These are phyloP conservation scores for Metschnikowia continentalis DNA, from an alignment of 805 yeast species.

Conservation along the genomic window DNA sequence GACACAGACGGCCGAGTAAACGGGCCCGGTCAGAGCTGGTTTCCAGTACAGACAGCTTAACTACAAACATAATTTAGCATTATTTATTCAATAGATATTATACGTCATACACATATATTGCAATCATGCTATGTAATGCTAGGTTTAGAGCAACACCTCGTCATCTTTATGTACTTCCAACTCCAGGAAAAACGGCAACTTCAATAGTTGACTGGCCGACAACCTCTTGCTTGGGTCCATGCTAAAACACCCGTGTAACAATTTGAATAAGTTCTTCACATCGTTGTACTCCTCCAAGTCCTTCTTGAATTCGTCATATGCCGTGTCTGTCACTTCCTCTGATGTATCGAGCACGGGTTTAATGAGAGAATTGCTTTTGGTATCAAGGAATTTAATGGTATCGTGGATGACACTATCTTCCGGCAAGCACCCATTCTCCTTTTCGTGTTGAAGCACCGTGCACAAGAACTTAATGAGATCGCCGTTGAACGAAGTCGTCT, in stretches of 20 bases:
- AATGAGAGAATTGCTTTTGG: conserved; percentile 31
- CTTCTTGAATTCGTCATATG: conserved; percentile 15
- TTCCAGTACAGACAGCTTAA: conserved; percentile 17
- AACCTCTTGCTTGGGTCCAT: conserved; percentile 55
- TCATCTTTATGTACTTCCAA: conserved; percentile 28
- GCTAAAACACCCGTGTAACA: conserved; percentile 54
- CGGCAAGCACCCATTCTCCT: conserved; percentile 58
- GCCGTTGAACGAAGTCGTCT: conserved; percentile 22
- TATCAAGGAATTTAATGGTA: conserved; percentile 48
- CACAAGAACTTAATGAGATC: conserved; percentile 30
- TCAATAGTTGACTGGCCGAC: conserved; percentile 54
- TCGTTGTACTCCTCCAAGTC: conserved; percentile 31
- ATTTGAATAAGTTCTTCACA: conserved; percentile 47
- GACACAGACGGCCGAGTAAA: conserved; percentile 6
- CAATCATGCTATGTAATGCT: not conserved
- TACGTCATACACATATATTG: not conserved
- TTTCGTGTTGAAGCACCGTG: conserved; percentile 36
- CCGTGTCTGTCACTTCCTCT: conserved; percentile 12
- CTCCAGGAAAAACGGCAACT: conserved; percentile 57
- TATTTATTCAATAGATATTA: conserved; percentile 2
- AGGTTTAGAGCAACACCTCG: conserved; percentile 24
- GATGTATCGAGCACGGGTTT: conserved; percentile 19
- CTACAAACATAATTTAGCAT: conserved; percentile 5
- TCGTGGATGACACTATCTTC: conserved; percentile 70
- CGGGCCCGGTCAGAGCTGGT: conserved; percentile 19